phyloP scores from a whole-genome alignment of 179 eudicot genomes.

The Silene vulgaris region DNA sequence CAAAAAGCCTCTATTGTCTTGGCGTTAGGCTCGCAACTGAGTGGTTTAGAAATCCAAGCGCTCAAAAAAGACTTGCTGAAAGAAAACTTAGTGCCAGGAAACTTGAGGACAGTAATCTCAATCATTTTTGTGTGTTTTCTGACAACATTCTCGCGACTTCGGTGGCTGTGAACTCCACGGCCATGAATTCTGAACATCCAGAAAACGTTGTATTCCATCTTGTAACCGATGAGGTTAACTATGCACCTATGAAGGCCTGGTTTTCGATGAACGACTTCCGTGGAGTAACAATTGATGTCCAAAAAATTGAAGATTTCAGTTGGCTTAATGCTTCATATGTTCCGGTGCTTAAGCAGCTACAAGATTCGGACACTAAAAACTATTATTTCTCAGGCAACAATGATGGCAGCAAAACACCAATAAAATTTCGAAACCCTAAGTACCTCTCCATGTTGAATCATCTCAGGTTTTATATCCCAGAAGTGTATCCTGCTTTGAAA shows the following conservation, averaged over 20 bases:
- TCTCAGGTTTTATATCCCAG: conserved; percentile 78
- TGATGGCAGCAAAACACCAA: conserved; percentile 60
- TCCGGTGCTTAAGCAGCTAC: conserved; percentile 83
- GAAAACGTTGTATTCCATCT: conserved; percentile 63
- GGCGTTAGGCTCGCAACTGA: conserved; percentile 65
- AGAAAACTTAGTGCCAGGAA: conserved; percentile 36
- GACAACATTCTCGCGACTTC: conserved; percentile 90
- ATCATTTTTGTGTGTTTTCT: conserved; percentile 80
- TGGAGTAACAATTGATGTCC: conserved; percentile 73
- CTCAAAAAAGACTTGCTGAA: conserved; percentile 37
- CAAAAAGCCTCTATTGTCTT: conserved; percentile 76
- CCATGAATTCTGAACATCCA: conserved; percentile 56
- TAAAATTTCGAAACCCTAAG: conserved; percentile 78
- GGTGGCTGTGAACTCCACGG: conserved; percentile 74
- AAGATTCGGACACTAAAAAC: conserved; percentile 68
- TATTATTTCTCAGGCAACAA: conserved; percentile 76
- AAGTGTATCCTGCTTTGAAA: conserved; percentile 66
- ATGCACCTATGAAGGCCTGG: conserved; percentile 88
- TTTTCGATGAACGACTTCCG: conserved; percentile 61
- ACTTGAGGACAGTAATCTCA: conserved; percentile 46
- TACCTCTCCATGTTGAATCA: conserved; percentile 86
- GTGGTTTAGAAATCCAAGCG: conserved; percentile 52
- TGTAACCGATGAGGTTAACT: conserved; percentile 82
- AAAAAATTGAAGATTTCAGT: conserved; percentile 69
- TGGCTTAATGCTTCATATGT: conserved; percentile 90